phyloP scores from a whole-genome alignment of 306 rosid genomes.

The Cucurbita argyrosperma region DNA sequence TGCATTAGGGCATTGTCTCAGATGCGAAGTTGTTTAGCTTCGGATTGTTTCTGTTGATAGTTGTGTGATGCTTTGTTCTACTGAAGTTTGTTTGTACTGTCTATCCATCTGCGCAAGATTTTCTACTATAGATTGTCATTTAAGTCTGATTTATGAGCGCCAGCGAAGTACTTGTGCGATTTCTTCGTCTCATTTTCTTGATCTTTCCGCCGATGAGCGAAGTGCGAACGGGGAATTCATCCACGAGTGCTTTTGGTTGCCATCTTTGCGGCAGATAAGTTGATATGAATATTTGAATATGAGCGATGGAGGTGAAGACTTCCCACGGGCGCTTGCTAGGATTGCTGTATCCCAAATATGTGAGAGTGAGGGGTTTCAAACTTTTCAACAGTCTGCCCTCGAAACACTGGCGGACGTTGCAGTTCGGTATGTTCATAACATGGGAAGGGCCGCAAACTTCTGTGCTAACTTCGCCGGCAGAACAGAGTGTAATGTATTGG shows the following conservation, averaged over 20 bases:
- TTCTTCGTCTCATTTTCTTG: background rate
- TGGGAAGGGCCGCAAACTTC: slow-evolving; percentile 47
- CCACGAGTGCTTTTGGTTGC: slow-evolving; percentile 14
- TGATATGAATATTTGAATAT: slow-evolving; percentile 86
- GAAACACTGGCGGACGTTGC: slow-evolving; percentile 43
- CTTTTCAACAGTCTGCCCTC: slow-evolving; percentile 59
- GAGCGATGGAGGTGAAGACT: slow-evolving; percentile 79
- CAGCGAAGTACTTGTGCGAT: background rate
- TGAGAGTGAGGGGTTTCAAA: slow-evolving; percentile 69
- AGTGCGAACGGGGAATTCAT: background rate
- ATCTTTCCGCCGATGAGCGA: background rate
- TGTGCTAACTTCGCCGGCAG: slow-evolving; percentile 68
- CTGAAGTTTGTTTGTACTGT: background rate
- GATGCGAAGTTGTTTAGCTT: background rate
- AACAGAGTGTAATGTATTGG: slow-evolving; percentile 40
- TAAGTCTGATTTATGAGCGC: background rate
- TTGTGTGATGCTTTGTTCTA: background rate
- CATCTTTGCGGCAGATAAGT: slow-evolving; percentile 16
- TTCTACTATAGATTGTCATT: background rate
- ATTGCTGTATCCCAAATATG: slow-evolving; percentile 60
- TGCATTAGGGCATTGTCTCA: slow-evolving; percentile 9
- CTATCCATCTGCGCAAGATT: background rate
- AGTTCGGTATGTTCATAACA: slow-evolving; percentile 29
- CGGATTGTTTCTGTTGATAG: background rate
- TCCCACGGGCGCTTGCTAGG: slow-evolving; percentile 47